These are phyloP conservation scores for Maudiozyma barnettii DNA, from an alignment of 805 yeast genomes.

Conservation along the genomic window DNA sequence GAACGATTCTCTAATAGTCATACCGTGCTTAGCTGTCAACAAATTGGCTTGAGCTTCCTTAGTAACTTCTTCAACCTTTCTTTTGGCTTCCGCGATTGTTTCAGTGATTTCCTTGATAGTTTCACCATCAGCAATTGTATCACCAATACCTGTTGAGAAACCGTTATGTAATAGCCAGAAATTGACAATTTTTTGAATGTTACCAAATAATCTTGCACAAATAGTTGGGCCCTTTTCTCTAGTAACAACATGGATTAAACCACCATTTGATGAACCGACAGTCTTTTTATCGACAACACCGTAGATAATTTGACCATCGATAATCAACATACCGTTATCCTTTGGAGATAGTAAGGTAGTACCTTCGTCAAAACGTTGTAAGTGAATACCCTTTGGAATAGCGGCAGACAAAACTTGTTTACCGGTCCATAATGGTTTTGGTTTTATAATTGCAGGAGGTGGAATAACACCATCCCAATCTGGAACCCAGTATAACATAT, in stretches of 20 bases:
- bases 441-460: slow-evolving; percentile 86
- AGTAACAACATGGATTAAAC: slow-evolving; percentile 92
- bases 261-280: slow-evolving; percentile 98
- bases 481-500: slow-evolving; percentile 95
- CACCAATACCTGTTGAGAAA: slow-evolving; percentile 98
- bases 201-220: slow-evolving; percentile 85
- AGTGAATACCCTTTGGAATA: slow-evolving; percentile 90
- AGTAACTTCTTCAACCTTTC: slow-evolving; percentile 88
- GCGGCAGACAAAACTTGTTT: slow-evolving; percentile 88
- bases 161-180: slow-evolving; percentile 95
- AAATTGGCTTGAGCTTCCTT: slow-evolving; percentile 82
- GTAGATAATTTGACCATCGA: slow-evolving; percentile 92
- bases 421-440: slow-evolving; percentile 96
- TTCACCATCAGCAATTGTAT: slow-evolving; percentile 94
- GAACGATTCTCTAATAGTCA: slow-evolving; percentile 96
- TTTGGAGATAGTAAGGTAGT: slow-evolving; percentile 75
- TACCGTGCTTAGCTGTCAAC: slow-evolving; percentile 95
- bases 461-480: slow-evolving; percentile 98
- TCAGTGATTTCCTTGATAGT: slow-evolving; percentile 92
- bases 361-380: slow-evolving; percentile 89
- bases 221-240: slow-evolving; percentile 91
- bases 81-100: slow-evolving; percentile 87
- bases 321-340: slow-evolving; percentile 91
- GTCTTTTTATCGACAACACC: slow-evolving; percentile 98
- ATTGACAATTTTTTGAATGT: slow-evolving; percentile 89